A percentile compares a stretch with the other conserved stretches of the same genome.
Conservation (phyloP, 345 rosid genomes). For the Bruguiera sexangula region DNA sequence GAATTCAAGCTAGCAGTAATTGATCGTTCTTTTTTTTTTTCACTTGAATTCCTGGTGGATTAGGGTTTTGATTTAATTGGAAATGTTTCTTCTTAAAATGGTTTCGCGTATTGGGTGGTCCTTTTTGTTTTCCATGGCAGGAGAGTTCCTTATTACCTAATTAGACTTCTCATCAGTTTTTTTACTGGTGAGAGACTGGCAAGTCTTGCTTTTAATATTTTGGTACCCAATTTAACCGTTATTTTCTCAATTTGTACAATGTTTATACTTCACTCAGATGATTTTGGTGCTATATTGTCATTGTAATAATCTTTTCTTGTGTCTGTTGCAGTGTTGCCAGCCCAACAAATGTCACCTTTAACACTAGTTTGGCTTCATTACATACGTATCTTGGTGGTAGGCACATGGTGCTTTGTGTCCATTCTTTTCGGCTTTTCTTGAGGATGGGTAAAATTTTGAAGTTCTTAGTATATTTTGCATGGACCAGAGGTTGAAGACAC, state of each 20-base stretch:
- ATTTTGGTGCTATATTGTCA: constrained; percentile 2
- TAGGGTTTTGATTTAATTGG: background rate
- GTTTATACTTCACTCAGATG: background rate
- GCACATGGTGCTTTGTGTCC: background rate
- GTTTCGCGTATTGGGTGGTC: too few relatives aligned
- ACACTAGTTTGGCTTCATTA: constrained; percentile 72
- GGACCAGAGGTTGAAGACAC: constrained; percentile 87
- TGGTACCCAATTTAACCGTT: too few relatives aligned
- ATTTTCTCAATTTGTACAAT: background rate
- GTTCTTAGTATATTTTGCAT: constrained; percentile 3
- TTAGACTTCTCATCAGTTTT: background rate
- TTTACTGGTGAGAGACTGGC: too few relatives aligned
- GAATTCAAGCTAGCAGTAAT: background rate
- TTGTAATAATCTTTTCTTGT: constrained; percentile 8
- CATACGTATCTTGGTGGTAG: constrained; percentile 95
- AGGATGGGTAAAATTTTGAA: background rate
- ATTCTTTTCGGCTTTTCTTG: background rate
- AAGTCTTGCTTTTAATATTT: too few relatives aligned
- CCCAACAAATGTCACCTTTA: constrained; percentile 49
- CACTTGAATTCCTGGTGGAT: background rate
- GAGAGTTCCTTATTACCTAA: background rate
- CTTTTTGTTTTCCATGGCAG: background rate
- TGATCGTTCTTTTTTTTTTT: background rate
- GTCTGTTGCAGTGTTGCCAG: constrained; percentile 22
- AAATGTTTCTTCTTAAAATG: background rate